Evolutionary conservation across 352 stramenopile species (phyloP), one percentile per base, ranked within the genome.

Genomic region (Aphanomyces euteiches): DNA sequence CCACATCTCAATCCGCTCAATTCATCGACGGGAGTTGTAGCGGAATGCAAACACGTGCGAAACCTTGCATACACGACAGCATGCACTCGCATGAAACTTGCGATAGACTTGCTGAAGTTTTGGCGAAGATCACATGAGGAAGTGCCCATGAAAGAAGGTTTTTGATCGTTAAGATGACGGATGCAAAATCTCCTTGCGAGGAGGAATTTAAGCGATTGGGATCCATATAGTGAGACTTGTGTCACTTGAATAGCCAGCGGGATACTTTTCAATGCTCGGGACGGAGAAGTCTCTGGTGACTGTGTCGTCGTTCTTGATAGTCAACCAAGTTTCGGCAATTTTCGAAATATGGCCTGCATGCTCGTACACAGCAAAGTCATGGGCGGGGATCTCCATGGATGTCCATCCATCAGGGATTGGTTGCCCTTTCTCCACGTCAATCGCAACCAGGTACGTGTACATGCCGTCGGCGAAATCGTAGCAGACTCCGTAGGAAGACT

Each of bases 371-470:
- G 43, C 43, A n/a, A 50, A 50, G 17, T 50, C 43, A 50, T 50
- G 43, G 10, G 10, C 43, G 10, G 43, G 43, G 17, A 50, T 50
- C 43, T 12, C 43, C 43, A 50, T 50, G 10, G 43, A n/a, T 12
- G 17, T n/a, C 43, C 43, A 50, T 12, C 10, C 43, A 12, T 50
- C 43, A 50, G 43, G 43, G 10, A 50, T n/a, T 50, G 17, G 10
- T 12, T n/a, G 10, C 10, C 43, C 43, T 50, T 50, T n/a, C 43
- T 50, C 43, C 43, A 50, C 43, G 10, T 50, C 43, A n/a, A 50
- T 50, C 43, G 43, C 43, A 50, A 50, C 43, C 43, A 50, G 17
- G 43, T 50, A 50, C 43, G 43, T 50, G 17, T n/a, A 50, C 43
- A n/a, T n/a, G 17, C 43, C 43, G 43, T 50, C 43, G 1, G 1